Evolutionary conservation across 2,329 filamentous ascomycete genomes (phyloP), one percentile per base, ranked within the genome.

Genomic region (Fusarium armeniacum): DNA sequence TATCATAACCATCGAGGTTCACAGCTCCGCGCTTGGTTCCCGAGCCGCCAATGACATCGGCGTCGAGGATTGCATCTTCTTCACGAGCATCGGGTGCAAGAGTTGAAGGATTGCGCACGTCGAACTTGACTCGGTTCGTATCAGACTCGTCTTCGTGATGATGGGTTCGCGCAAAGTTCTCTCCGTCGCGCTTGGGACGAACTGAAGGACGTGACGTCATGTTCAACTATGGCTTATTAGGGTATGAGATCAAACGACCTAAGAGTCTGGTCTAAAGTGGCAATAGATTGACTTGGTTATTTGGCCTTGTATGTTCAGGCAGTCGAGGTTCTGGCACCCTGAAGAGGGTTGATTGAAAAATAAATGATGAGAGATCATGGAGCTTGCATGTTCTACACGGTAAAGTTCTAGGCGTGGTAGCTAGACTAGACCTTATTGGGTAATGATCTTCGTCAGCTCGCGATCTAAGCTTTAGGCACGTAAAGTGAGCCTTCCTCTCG

Each of bases 1-100:
- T 96, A 73, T 98, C 95, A 81, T 98, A 99, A 52, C 96, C 96
- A 76, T 98, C 96, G 41, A 99, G 89, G 76, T 98, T 98, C 58
- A 99, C 93, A 0, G 95, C 96, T 72, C 95, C 95, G 67, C 96
- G 93, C 79, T 97, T 97, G 1, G 93, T 93, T 12, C 90, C 89
- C 2, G 88, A 86, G 3, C 90, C 92, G 18, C 94, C 94, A 70
- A 98, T 98, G 40, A 98, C 94, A 77, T 98, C 96, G 24, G 94
- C 93, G 52, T 97, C 93, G 11, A 99, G 87, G 30, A 95, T 87
- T 0, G 89, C 88, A 73, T 94, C 85, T 24, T 81, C 89, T 69
- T 91, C 91, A 3, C 87, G 87, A 3, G 89, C 91, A 77, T 97
- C 93, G 2, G 94, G 90, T 3, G 93, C 95, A 6, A 99, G 88